These are phyloP conservation scores for Globisporangium splendens DNA, from an alignment of 352 stramenopile genomes.

Conservation along the genomic window DNA sequence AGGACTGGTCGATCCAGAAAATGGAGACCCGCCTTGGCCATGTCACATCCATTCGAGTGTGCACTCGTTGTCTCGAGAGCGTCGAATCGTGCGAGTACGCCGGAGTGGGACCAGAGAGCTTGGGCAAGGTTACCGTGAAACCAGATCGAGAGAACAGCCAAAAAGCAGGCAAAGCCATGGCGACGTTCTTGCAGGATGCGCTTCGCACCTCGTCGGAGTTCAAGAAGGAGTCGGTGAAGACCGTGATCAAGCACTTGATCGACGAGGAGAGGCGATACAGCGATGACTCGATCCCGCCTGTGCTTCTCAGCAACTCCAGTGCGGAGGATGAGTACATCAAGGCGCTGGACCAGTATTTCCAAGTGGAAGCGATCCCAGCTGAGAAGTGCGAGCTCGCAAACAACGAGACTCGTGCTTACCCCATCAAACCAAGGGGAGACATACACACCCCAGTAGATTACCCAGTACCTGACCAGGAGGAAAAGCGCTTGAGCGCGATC, in stretches of 20 bases:
- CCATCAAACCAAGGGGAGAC: constrained; percentile 19
- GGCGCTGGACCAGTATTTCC: constrained; percentile 27
- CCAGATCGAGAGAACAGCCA: too few species aligned
- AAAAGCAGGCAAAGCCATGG: too few species aligned
- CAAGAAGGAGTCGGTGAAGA: constrained; percentile 21
- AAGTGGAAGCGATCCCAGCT: constrained; percentile 18
- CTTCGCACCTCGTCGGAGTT: constrained; percentile 11
- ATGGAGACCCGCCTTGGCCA: too few species aligned
- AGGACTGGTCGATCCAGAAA: too few species aligned
- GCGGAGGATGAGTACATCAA: constrained; percentile 24
- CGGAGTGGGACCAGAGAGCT: too few species aligned
- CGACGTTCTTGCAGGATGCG: constrained; percentile 18
- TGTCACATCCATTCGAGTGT: too few species aligned
- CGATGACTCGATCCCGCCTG: neutral
- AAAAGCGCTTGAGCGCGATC: constrained; percentile 32
- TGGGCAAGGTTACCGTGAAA: too few species aligned
- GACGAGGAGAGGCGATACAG: constrained; percentile 4
- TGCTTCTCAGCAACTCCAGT: constrained; percentile 3
- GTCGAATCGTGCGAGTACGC: too few species aligned
- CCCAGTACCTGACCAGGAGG: constrained; percentile 39
- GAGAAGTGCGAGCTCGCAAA: constrained; percentile 36
- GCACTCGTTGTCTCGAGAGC: too few species aligned
- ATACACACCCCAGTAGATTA: constrained; percentile 13
- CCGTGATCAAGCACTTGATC: constrained; percentile 28
- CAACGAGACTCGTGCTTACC: constrained; percentile 32